Evolutionary conservation across 2,329 filamentous ascomycete species (phyloP), one percentile per base, ranked within the genome.

Genomic region (Diaporthe helianthi): DNA sequence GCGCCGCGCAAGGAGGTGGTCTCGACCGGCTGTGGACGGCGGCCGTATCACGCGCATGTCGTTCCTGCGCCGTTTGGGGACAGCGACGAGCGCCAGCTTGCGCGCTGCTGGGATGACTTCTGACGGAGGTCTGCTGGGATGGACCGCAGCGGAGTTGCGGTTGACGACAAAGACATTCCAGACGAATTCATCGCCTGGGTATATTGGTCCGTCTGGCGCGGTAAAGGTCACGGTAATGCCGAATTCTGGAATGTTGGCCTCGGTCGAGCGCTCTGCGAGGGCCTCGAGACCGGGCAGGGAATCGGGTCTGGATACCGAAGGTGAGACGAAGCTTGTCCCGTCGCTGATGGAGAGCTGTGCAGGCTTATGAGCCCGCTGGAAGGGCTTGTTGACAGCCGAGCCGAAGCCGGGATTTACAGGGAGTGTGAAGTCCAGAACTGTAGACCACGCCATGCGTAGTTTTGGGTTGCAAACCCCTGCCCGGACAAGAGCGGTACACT

Each of bases 151-250:
- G 49, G 82, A 81, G 55, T 87, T 88, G 60, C 90, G 88, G 78
- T 95, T 96, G 72, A 93, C 90, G 46, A 94, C 89, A 75, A 93
- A 92, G 19, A 94, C 85, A 41, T 86, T 86, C 90, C 93, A 93
- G 49, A 83, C 82, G 77, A 96, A 94, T 61, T 89, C 83, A 54
- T 92, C 85, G 46, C 91, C 91, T 0, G 89, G 85, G 69, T 83
- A 84, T 29, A 93, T 83, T 65, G 85, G 83, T 26, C 79, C 75
- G 15, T 79, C 71, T 41, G 91, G 91, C 0, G 87, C 89, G 7
- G 86, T 87, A 76, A 96, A 90, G 49, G 91, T 93, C 80, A 95
- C 89, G 44, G 90, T 93, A 69, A 95, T 87, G 69, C 91, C 92
- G 63, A 92, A 87, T 70, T 91, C 86, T 3, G 86, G 85, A 47